phyloP scores from a whole-genome alignment of 176 grass and related monocot genomes.

The Rhynchospora breviuscula region DNA sequence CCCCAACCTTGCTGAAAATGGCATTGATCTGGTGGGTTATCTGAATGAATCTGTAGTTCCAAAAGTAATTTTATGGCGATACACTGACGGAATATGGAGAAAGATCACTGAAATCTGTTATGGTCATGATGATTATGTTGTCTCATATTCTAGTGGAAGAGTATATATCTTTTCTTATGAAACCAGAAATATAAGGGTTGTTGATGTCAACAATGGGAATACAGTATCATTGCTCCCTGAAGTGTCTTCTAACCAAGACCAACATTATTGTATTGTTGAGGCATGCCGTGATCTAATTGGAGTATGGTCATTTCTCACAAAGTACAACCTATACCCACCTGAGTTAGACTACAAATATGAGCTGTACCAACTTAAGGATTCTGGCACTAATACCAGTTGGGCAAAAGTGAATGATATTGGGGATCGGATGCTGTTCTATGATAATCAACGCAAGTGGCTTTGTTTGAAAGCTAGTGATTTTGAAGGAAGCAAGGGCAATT shows the following conservation, averaged over 20 bases:
- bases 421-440: background rate
- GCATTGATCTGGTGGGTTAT: background rate
- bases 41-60: background rate
- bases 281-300: background rate
- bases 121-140: background rate
- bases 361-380: background rate
- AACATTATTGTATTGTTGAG: background rate
- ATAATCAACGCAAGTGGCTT: background rate
- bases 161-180: background rate
- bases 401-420: background rate
- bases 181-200: background rate
- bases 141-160: background rate
- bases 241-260: no score
- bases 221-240: background rate
- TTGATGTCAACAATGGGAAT: background rate
- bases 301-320: background rate
- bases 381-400: background rate
- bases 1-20: background rate
- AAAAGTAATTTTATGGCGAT: background rate
- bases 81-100: background rate
- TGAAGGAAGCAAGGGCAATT: background rate
- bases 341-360: background rate
- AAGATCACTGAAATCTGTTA: background rate
- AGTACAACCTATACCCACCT: background rate
- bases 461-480: slow-evolving; percentile 14